Evolutionary conservation across 2,329 filamentous ascomycete genomes (phyloP).

Genomic region (Phaeosphaeriaceae sp.): DNA sequence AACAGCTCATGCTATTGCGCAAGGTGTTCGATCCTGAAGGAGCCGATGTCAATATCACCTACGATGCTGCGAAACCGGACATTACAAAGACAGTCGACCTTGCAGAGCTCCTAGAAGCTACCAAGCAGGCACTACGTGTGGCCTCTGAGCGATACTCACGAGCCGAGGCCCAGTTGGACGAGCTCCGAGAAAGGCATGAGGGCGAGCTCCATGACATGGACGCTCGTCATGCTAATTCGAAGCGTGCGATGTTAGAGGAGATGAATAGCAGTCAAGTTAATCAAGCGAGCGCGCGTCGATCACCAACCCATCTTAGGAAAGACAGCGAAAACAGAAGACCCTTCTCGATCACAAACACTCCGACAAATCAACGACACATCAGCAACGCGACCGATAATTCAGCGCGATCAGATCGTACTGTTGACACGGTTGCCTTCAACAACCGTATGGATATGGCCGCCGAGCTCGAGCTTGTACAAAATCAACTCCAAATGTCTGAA

Average conservation of each 20-base stretch:
- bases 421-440: constrained; percentile 83
- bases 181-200: constrained; percentile 75
- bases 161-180: constrained; percentile 81
- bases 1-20: constrained; percentile 80
- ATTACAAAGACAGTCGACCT: constrained; percentile 73
- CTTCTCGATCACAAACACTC: constrained; percentile 78
- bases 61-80: constrained; percentile 74
- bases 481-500: constrained; percentile 89
- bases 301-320: constrained; percentile 73
- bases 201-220: constrained; percentile 73
- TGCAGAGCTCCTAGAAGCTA: constrained; percentile 81
- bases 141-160: constrained; percentile 80
- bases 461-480: constrained; percentile 90
- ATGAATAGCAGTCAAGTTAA: constrained; percentile 84
- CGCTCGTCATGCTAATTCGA: constrained; percentile 64
- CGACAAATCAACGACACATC: constrained; percentile 71
- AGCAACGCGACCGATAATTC: constrained; percentile 76
- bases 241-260: constrained; percentile 82
- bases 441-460: constrained; percentile 89
- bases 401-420: constrained; percentile 80
- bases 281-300: constrained; percentile 56
- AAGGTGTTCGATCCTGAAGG: constrained; percentile 84
- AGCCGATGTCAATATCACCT: constrained; percentile 66
- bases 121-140: constrained; percentile 86
- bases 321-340: constrained; percentile 65